These are phyloP conservation scores for Annulohypoxylon maeteangense DNA, from an alignment of 495 filamentous ascomycete genomes.

Conservation along the genomic window DNA sequence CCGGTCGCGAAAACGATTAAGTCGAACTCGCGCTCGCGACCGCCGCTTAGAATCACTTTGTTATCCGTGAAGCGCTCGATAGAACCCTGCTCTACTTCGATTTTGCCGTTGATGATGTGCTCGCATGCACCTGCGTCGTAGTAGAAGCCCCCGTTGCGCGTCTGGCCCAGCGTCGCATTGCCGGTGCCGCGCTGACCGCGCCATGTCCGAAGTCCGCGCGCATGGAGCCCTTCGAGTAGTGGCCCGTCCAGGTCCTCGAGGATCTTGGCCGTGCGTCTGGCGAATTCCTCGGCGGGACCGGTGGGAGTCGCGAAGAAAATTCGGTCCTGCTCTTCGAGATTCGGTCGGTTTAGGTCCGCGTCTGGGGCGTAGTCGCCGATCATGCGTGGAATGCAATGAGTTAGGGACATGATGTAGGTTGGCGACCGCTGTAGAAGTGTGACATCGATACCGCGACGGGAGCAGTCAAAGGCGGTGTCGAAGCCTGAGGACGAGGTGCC, in stretches of 20 bases:
- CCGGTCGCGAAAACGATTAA: neutral
- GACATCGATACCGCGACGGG: neutral
- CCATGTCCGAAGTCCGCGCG: neutral
- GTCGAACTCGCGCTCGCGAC: neutral
- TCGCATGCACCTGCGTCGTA: neutral
- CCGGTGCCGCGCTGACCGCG: neutral
- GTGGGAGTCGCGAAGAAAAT: neutral
- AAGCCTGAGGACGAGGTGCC: neutral
- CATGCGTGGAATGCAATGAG: neutral
- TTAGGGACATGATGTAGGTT: neutral
- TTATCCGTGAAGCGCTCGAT: neutral
- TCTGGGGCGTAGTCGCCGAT: neutral
- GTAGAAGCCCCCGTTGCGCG: neutral
- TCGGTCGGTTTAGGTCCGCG: neutral
- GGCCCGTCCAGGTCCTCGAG: neutral
- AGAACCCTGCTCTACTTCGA: neutral
- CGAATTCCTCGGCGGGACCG: neutral
- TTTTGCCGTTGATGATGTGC: neutral
- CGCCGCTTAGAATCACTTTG: neutral
- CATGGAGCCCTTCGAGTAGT: neutral
- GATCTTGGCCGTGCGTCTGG: neutral
- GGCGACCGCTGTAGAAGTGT: neutral
- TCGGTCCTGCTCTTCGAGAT: neutral
- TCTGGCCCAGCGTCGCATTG: neutral
- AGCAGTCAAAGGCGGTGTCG: neutral